A percentile compares a stretch with the other conserved stretches of the same genome.
phyloP scores from a whole-genome alignment of 139 green algal species.

The Limnomonas spitsbergensis region DNA sequence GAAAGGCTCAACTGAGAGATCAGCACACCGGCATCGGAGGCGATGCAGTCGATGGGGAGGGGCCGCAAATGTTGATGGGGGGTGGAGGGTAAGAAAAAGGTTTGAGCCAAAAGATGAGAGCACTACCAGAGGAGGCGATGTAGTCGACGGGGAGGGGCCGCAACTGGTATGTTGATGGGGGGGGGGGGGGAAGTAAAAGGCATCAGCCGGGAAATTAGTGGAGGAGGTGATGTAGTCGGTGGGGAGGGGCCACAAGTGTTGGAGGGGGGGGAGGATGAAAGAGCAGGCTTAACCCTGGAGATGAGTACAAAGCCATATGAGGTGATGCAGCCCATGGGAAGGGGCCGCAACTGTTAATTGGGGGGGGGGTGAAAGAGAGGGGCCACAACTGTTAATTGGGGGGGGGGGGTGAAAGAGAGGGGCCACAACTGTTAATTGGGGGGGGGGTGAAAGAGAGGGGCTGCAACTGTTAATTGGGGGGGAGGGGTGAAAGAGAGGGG shows the following conservation, averaged over 20 bases:
- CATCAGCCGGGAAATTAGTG: neutral
- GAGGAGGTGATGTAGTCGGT: neutral
- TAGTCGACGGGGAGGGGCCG: neutral
- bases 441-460: too few relatives aligned
- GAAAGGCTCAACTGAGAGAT: neutral
- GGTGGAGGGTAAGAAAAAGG: too few relatives aligned
- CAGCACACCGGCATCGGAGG: neutral
- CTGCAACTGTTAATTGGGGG: too few relatives aligned
- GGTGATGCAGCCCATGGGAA: neutral
- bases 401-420: too few relatives aligned
- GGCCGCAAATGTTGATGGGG: neutral
- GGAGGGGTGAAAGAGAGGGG: too few relatives aligned
- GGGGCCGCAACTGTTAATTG: too few relatives aligned
- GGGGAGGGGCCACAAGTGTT: neutral
- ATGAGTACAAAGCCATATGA: neutral
- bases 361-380: too few relatives aligned
- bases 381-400: too few relatives aligned
- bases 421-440: too few relatives aligned
- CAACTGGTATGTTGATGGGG: too few relatives aligned
- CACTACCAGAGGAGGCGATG: neutral
- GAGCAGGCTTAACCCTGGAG: neutral
- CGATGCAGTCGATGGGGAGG: neutral
- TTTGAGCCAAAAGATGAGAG: neutral
- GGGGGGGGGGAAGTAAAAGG: too few relatives aligned
- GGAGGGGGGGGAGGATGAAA: too few relatives aligned